These are phyloP conservation scores for Austropuccinia psidii DNA, from an alignment of 1,284 basidiomycete species.

Conservation along the genomic window DNA sequence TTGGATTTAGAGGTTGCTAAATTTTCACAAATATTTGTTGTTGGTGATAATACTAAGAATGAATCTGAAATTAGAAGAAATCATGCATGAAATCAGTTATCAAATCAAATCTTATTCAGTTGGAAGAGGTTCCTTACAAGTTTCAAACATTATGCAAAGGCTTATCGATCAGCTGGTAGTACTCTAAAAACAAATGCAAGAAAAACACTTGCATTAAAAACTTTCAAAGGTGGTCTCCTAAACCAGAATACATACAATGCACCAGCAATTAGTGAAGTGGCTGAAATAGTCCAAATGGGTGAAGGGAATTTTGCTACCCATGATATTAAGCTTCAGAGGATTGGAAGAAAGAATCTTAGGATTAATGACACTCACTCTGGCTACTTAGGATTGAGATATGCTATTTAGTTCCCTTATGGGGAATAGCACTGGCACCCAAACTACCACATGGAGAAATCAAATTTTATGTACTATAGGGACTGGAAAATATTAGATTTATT, in stretches of 20 bases:
- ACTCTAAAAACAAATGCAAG: neutral
- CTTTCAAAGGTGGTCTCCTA: neutral
- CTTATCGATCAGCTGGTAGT: neutral
- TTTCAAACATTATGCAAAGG: neutral
- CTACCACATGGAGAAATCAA: neutral
- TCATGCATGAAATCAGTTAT: neutral
- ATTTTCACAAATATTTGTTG: neutral
- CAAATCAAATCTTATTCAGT: neutral
- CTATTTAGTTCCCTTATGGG: neutral
- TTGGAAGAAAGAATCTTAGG: neutral
- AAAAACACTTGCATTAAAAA: neutral
- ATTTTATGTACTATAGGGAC: no score
- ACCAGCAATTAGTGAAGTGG: neutral
- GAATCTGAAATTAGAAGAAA: neutral
- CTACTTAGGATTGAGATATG: neutral
- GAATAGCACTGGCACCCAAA: neutral
- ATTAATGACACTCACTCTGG: no score
- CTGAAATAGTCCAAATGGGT: no score
- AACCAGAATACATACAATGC: neutral
- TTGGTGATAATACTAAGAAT: neutral
- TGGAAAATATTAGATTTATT: neutral
- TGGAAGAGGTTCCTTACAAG: neutral
- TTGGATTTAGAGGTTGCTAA: neutral
- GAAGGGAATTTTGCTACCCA: neutral
- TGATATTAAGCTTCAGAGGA: neutral